phyloP scores from a whole-genome alignment of 352 stramenopile genomes.

The Thraustochytrium sp. region DNA sequence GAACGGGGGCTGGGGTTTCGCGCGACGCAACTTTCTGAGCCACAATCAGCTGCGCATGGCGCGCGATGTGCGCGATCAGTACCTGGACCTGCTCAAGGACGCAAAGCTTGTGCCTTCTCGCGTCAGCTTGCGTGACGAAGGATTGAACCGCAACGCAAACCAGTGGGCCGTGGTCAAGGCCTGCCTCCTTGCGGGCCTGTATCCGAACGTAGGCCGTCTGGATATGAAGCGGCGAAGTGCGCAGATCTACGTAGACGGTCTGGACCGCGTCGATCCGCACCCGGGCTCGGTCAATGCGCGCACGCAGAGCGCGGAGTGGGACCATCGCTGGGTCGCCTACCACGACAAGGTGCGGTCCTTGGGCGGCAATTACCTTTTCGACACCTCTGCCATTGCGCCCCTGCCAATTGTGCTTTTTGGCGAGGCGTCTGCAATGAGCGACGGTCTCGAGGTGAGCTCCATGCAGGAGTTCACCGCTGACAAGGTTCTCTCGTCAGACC shows the following conservation, averaged over 20 bases:
- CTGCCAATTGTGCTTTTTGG: conserved; percentile 39
- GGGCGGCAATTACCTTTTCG: conserved; percentile 18
- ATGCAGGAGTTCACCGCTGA: no score
- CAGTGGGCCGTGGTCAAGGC: conserved; percentile 57
- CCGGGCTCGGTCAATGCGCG: conserved; percentile 1
- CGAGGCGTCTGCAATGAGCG: neutral
- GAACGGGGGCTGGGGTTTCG: conserved; percentile 37
- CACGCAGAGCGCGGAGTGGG: neutral
- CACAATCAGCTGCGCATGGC: conserved; percentile 34
- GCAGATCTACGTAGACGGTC: conserved; percentile 25
- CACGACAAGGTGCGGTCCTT: conserved; percentile 38
- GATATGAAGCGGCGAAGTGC: neutral
- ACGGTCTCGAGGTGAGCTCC: neutral
- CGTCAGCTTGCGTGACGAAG: neutral
- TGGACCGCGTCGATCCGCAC: neutral
- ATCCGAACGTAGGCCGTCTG: conserved; percentile 63
- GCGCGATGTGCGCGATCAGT: conserved; percentile 2
- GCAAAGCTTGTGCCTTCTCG: neutral
- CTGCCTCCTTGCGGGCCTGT: conserved; percentile 63
- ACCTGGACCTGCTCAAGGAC: neutral
- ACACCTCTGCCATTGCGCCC: conserved; percentile 21
- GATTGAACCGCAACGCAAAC: conserved; percentile 6
- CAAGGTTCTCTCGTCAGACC: no score
- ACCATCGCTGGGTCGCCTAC: conserved; percentile 23
- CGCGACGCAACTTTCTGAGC: conserved; percentile 32